Conservation (phyloP, 352 stramenopile genomes). For the Albugo laibachii region DNA sequence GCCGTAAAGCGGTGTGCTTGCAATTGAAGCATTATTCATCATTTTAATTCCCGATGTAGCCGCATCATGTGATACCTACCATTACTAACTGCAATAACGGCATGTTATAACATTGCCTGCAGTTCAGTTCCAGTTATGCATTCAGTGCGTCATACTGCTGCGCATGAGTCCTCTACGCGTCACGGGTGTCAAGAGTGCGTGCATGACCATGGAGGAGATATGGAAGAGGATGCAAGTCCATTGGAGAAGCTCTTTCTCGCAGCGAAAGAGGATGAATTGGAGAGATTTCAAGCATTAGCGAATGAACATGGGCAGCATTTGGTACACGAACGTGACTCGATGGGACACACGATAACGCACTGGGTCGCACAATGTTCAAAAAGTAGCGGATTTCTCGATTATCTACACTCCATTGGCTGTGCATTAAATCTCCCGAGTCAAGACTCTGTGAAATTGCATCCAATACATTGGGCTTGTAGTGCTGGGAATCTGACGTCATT, state of each 20-base stretch:
- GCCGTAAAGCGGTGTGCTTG: too few relatives aligned
- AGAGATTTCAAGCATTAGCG: conserved; percentile 27
- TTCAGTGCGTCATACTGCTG: too few relatives aligned
- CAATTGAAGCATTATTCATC: too few relatives aligned
- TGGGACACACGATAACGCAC: conserved; percentile 51
- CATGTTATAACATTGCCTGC: too few relatives aligned
- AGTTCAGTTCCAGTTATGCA: too few relatives aligned
- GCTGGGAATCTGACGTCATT: conserved; percentile 48
- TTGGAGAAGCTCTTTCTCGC: conserved; percentile 44
- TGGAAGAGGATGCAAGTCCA: conserved; percentile 12
- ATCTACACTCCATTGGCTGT: conserved; percentile 20
- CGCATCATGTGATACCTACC: too few relatives aligned
- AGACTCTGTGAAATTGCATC: conserved; percentile 34
- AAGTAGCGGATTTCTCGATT: conserved; percentile 26
- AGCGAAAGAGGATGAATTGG: conserved; percentile 33
- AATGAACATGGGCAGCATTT: conserved; percentile 19
- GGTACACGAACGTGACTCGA: conserved; percentile 18
- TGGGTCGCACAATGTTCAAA: conserved; percentile 41
- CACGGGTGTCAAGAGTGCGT: too few relatives aligned
- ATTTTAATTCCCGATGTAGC: too few relatives aligned
- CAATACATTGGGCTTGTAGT: conserved; percentile 70
- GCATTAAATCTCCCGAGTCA: conserved; percentile 39
- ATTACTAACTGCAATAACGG: too few relatives aligned
- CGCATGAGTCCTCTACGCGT: too few relatives aligned
- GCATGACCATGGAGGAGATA: too few relatives aligned